Conservation (phyloP, 331 rosid genomes). For the Quercus tomentella region DNA sequence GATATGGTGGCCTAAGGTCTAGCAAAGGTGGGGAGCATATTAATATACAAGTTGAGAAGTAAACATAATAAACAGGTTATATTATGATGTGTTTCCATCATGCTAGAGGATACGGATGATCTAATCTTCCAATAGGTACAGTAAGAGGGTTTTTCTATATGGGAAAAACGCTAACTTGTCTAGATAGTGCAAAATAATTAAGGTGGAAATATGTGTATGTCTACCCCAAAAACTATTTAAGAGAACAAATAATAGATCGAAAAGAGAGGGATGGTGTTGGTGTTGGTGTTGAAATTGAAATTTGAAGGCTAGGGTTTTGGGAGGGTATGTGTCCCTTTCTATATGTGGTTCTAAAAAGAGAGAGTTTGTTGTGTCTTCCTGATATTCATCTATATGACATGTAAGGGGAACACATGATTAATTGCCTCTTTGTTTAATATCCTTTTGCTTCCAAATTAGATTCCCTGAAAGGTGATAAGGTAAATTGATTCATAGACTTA, state of each 20-base stretch:
- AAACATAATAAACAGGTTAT: background rate
- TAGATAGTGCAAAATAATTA: background rate
- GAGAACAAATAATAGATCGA: background rate
- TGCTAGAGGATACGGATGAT: constrained; percentile 18
- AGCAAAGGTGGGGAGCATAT: constrained; percentile 23
- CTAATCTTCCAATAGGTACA: constrained; percentile 31
- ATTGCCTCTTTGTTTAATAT: constrained; percentile 13
- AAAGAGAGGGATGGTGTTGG: background rate
- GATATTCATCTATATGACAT: constrained; percentile 17
- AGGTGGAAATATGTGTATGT: background rate
- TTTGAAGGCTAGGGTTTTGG: constrained; percentile 6
- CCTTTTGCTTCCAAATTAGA: constrained; percentile 19
- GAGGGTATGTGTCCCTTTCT: constrained; percentile 4
- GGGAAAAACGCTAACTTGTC: constrained; percentile 2
- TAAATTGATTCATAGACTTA: background rate
- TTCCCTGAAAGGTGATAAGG: no score
- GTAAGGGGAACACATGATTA: constrained; percentile 9
- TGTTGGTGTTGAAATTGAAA: background rate
- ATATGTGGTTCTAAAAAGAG: constrained; percentile 1
- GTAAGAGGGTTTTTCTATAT: constrained; percentile 9
- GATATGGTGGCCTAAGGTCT: background rate
- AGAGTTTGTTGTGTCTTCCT: constrained; percentile 24
- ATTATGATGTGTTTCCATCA: constrained; percentile 1
- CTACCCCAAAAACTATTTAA: background rate
- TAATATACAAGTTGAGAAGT: constrained; percentile 16